Evolutionary conservation across 805 yeast species (phyloP).

Genomic region (Ogataea trehalophila): DNA sequence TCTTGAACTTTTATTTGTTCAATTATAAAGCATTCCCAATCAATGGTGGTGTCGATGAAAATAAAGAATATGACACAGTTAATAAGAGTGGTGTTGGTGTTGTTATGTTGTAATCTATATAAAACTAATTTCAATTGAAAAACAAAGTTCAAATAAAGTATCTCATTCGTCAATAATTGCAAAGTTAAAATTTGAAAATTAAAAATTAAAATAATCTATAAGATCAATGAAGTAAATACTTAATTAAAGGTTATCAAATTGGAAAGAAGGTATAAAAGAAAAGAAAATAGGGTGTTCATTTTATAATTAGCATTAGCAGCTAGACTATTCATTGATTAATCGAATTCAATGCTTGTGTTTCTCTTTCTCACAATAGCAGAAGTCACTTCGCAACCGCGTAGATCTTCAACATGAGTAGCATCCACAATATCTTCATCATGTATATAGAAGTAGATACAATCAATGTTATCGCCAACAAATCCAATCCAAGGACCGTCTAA

Average conservation of each 20-base stretch:
- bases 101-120: constrained; percentile 58
- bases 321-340: constrained; percentile 3
- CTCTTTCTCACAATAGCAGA: constrained; percentile 18
- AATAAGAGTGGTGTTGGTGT: constrained; percentile 83
- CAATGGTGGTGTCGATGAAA: constrained; percentile 68
- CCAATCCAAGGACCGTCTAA: constrained; percentile 56
- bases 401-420: constrained; percentile 1
- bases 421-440: constrained; percentile 1
- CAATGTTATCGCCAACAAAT: constrained; percentile 46
- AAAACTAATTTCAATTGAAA: neutral
- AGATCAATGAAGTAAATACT: too few relatives aligned
- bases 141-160: neutral
- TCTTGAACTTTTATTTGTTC: constrained; percentile 84
- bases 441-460: constrained; percentile 32
- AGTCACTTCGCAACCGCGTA: constrained; percentile 7
- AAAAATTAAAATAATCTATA: too few relatives aligned
- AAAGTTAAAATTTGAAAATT: too few relatives aligned
- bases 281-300: neutral
- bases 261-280: neutral
- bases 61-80: constrained; percentile 47
- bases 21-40: constrained; percentile 82
- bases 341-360: constrained; percentile 20
- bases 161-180: too few relatives aligned
- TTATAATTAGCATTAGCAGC: neutral
- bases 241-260: neutral